Percentiles rank a stretch among this genome's conserved stretches.
These are phyloP conservation scores for Niebla homalea DNA, from an alignment of 495 filamentous ascomycete species.

Conservation along the genomic window DNA sequence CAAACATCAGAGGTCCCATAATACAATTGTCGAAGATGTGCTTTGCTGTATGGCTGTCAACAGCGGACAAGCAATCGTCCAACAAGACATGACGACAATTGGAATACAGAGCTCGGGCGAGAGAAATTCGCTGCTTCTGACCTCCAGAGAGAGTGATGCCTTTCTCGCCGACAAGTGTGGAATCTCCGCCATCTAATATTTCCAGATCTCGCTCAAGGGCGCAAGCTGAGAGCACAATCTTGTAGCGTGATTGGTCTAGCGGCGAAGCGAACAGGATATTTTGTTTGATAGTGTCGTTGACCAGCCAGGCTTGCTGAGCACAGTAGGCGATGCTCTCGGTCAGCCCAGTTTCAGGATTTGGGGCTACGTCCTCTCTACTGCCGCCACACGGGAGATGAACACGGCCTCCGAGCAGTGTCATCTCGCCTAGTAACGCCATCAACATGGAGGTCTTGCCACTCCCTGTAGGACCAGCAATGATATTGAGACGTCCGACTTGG, in stretches of 20 bases:
- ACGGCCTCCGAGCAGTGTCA: conserved; percentile 70
- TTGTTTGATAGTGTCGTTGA: conserved; percentile 89
- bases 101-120: conserved; percentile 87
- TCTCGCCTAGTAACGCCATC: conserved; percentile 94
- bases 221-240: conserved; percentile 77
- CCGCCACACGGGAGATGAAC: conserved; percentile 73
- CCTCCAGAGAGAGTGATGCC: conserved; percentile 94
- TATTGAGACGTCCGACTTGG: conserved; percentile 65
- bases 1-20: conserved; percentile 75
- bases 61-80: conserved; percentile 92
- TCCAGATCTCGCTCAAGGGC: conserved; percentile 86
- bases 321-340: conserved; percentile 93
- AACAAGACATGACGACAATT: conserved; percentile 80
- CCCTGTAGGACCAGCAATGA: conserved; percentile 85
- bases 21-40: conserved; percentile 95
- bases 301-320: conserved; percentile 94
- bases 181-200: conserved; percentile 83
- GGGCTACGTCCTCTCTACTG: conserved; percentile 68
- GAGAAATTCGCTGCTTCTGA: conserved; percentile 94
- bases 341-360: conserved; percentile 72
- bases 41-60: conserved; percentile 97
- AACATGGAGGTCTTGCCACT: conserved; percentile 90
- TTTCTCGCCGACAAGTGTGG: conserved; percentile 93
- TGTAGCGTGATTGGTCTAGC: conserved; percentile 73
- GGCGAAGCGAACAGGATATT: conserved; percentile 89